Conservation (phyloP, 2,329 filamentous ascomycete genomes). For the Microsporum ferrugineum region DNA sequence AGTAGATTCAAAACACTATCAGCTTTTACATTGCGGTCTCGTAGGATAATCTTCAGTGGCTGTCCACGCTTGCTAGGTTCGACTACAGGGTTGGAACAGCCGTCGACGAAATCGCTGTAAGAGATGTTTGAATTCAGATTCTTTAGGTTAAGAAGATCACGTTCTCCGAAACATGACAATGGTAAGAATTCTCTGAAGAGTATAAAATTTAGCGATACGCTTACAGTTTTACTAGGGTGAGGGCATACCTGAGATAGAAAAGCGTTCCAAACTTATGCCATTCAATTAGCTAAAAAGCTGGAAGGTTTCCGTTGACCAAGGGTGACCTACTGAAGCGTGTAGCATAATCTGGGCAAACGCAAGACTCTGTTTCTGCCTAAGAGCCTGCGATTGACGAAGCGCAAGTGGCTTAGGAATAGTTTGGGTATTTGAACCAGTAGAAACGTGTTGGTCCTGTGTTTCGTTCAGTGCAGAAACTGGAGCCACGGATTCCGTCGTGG, state of each 20-base stretch:
- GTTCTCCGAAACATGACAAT: constrained; percentile 26
- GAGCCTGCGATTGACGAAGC: constrained; percentile 8
- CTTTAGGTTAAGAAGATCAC: constrained; percentile 23
- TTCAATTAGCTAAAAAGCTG: constrained; percentile 9
- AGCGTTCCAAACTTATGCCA: constrained; percentile 24
- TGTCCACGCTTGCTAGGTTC: constrained; percentile 18
- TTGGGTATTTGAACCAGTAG: neutral
- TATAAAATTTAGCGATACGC: neutral
- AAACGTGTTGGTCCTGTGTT: neutral
- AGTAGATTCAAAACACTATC: constrained; percentile 39
- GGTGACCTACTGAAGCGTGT: constrained; percentile 34
- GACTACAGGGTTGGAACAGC: constrained; percentile 8
- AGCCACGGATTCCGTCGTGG: neutral
- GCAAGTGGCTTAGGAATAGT: neutral
- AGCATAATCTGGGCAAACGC: constrained; percentile 39
- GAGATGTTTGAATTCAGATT: constrained; percentile 19
- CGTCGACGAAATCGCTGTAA: constrained; percentile 21
- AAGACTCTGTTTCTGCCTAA: constrained; percentile 35
- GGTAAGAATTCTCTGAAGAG: constrained; percentile 24
- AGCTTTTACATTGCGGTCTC: constrained; percentile 30
- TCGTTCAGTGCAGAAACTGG: neutral
- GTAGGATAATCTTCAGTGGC: constrained; percentile 32
- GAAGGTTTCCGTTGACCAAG: neutral
- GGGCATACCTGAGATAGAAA: constrained; percentile 25
- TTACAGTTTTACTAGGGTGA: neutral